Percentiles rank a stretch among this genome's conserved stretches.
Conservation (phyloP, 2,329 filamentous ascomycete genomes). For the Fusarium clavum region DNA sequence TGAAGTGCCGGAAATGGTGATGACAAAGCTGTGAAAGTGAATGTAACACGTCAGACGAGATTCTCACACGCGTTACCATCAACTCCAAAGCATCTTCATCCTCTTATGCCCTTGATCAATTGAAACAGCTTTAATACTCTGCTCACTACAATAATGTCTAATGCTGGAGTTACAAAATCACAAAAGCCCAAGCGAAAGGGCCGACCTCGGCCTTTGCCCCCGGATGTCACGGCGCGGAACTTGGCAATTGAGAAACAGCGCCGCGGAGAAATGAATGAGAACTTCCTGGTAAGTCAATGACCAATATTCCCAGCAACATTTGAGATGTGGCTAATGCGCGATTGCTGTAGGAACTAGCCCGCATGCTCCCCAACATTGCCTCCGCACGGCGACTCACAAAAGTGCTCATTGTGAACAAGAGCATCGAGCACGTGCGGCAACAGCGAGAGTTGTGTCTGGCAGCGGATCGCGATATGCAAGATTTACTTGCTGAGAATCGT, state of each 20-base stretch:
- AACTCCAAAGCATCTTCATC: background rate
- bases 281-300: conserved; percentile 4
- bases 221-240: conserved; percentile 22
- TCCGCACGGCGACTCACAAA: conserved; percentile 19
- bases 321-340: background rate
- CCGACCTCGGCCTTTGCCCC: conserved; percentile 13
- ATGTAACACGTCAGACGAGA: background rate
- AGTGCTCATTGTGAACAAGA: conserved; percentile 25
- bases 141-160: background rate
- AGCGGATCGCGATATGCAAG: conserved; percentile 6
- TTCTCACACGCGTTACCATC: background rate
- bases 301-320: fast-evolving
- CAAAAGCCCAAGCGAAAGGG: conserved; percentile 10
- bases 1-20: background rate
- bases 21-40: background rate
- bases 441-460: conserved; percentile 1
- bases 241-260: conserved; percentile 28
- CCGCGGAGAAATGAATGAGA: conserved; percentile 16
- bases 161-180: background rate
- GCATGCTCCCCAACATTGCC: conserved; percentile 8
- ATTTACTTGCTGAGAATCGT: background rate
- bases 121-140: fast-evolving
- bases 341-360: conserved; percentile 10
- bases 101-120: too few species aligned
- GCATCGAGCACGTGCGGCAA: conserved; percentile 12